Conservation (phyloP, 257 asterid genomes). For the Lithospermum erythrorhizon region DNA sequence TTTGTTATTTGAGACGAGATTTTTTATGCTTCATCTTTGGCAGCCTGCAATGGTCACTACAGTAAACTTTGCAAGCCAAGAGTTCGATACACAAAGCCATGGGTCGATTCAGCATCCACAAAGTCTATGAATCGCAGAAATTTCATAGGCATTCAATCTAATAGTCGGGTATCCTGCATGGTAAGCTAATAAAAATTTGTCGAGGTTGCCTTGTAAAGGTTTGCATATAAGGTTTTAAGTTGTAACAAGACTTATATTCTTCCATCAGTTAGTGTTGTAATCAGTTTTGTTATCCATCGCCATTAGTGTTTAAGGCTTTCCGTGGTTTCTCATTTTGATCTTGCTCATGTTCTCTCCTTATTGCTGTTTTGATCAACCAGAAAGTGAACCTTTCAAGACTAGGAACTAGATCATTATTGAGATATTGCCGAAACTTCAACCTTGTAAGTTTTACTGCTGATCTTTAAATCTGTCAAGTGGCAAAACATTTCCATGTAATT, state of each 20-base stretch:
- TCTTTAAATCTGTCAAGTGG: constrained; percentile 2
- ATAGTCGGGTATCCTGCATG: constrained; percentile 26
- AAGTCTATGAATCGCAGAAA: constrained; percentile 38
- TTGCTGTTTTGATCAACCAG: constrained; percentile 22
- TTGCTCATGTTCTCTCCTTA: not conserved
- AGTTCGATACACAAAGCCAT: constrained; percentile 52
- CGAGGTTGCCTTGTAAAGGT: not conserved
- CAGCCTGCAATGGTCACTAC: constrained; percentile 58
- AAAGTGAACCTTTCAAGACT: constrained; percentile 57
- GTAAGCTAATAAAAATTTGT: constrained; percentile 22
- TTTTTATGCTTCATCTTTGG: constrained; percentile 10
- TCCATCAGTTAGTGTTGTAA: not conserved
- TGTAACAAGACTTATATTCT: not conserved
- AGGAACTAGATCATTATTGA: constrained; percentile 75
- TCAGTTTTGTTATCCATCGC: not conserved
- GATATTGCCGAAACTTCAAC: constrained; percentile 70
- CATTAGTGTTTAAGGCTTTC: too few species aligned
- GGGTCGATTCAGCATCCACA: constrained; percentile 47
- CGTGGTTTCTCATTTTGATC: not conserved
- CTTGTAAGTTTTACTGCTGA: constrained; percentile 33
- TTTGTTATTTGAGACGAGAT: not conserved
- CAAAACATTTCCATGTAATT: not conserved
- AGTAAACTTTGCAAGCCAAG: constrained; percentile 65
- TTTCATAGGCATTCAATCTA: constrained; percentile 42
- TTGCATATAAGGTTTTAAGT: not conserved